These are phyloP conservation scores for Thielaviopsis musarum DNA, from an alignment of 2,329 filamentous ascomycete species.

Conservation along the genomic window DNA sequence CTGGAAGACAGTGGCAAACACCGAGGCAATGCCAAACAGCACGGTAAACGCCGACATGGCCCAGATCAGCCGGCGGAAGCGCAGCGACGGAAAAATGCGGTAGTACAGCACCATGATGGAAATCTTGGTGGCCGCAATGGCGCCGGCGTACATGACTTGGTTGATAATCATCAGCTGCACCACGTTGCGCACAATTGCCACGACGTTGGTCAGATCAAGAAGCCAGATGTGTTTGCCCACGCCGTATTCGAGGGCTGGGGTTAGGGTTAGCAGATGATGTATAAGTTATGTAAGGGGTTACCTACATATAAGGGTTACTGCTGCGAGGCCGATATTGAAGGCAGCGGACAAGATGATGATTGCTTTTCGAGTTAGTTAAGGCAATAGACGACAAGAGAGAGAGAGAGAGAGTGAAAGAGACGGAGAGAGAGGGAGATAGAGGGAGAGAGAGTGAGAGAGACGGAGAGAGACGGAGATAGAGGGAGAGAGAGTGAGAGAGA, in stretches of 20 bases:
- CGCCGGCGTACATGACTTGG: slow-evolving; percentile 19
- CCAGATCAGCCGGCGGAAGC: slow-evolving; percentile 17
- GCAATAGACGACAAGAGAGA: no score
- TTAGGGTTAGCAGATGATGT: neutral
- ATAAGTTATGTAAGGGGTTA: neutral
- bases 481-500: no score
- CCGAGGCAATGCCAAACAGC: slow-evolving; percentile 16
- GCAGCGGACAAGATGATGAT: slow-evolving; percentile 5
- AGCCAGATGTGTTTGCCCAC: slow-evolving; percentile 10
- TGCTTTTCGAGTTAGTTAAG: neutral
- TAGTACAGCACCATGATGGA: slow-evolving; percentile 21
- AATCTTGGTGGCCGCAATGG: slow-evolving; percentile 19
- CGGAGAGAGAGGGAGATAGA: no score
- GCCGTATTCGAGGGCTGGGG: slow-evolving; percentile 8
- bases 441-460: no score
- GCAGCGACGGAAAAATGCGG: slow-evolving; percentile 17
- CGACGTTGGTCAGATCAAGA: neutral
- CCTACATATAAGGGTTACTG: slow-evolving; percentile 4
- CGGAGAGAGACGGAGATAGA: no score
- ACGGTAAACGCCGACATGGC: slow-evolving; percentile 15
- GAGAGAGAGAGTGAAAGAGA: no score
- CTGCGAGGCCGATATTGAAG: slow-evolving; percentile 1
- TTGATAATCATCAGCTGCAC: slow-evolving; percentile 16
- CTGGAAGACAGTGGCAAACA: slow-evolving; percentile 17
- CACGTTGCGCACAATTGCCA: slow-evolving; percentile 1